Evolutionary conservation across 2,329 filamentous ascomycete species (phyloP).

Genomic region (Ophiostoma perfectum): DNA sequence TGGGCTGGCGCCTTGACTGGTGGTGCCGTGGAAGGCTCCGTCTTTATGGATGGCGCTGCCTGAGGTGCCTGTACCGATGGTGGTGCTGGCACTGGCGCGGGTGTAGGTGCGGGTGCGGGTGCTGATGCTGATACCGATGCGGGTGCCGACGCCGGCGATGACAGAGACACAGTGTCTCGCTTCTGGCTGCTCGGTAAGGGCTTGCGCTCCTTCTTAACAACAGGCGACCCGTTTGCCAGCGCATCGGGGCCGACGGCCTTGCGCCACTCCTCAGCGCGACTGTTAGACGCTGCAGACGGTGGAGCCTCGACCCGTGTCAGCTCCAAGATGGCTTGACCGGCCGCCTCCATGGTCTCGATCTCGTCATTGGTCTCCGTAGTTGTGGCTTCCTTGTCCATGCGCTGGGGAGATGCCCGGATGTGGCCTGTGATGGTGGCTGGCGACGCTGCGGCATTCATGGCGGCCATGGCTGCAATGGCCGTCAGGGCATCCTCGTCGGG

Average conservation of each 20-base stretch:
- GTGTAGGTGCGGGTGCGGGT: neutral
- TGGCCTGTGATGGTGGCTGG: neutral
- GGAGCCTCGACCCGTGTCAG: neutral
- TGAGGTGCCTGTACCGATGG: neutral
- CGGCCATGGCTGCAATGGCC: conserved; percentile 7
- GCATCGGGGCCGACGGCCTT: neutral
- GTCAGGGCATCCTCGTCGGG: conserved; percentile 5
- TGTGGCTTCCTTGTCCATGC: neutral
- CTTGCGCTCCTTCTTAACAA: conserved; percentile 12
- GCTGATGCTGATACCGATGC: neutral
- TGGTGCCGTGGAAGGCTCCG: neutral
- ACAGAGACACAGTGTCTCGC: neutral
- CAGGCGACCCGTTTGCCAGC: neutral
- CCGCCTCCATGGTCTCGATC: conserved; percentile 1
- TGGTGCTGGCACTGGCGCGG: neutral
- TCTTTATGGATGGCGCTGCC: conserved; percentile 8
- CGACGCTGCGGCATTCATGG: neutral
- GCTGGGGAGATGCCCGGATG: neutral
- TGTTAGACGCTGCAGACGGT: neutral
- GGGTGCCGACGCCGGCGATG: neutral
- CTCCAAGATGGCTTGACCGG: conserved; percentile 13
- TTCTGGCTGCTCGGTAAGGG: neutral
- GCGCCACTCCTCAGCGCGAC: conserved; percentile 10
- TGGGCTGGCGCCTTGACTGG: neutral
- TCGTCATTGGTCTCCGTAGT: neutral